A percentile compares a stretch with the other conserved stretches of the same genome.
phyloP scores from a whole-genome alignment of 2,329 filamentous ascomycete genomes.

The Xylariaceae sp. region DNA sequence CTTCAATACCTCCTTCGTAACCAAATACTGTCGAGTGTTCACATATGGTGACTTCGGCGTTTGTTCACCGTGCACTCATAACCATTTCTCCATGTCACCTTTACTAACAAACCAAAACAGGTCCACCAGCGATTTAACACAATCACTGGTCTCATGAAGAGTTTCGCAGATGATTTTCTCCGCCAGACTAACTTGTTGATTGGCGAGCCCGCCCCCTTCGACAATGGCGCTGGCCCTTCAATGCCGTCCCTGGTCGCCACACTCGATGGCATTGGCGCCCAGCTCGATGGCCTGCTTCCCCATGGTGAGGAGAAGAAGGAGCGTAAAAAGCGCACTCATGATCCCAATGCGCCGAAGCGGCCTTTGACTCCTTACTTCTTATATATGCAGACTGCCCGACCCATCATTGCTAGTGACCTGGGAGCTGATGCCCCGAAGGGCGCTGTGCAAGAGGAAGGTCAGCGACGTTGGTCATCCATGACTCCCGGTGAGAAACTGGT shows the following conservation, averaged over 20 bases:
- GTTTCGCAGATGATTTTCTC: constrained; percentile 78
- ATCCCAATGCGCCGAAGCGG: constrained; percentile 92
- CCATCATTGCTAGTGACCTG: constrained; percentile 75
- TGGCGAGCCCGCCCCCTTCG: constrained; percentile 54
- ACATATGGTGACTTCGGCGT: too few species aligned
- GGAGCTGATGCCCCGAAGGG: constrained; percentile 74
- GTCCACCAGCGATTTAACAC: constrained; percentile 74
- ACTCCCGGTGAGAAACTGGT: constrained; percentile 61
- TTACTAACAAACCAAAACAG: constrained; percentile 38
- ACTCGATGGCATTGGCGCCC: constrained; percentile 48
- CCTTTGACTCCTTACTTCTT: constrained; percentile 93
- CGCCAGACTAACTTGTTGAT: constrained; percentile 84
- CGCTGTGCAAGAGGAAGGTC: constrained; percentile 83
- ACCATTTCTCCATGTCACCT: constrained; percentile 3
- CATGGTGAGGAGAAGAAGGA: constrained; percentile 72
- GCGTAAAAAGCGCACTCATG: constrained; percentile 80
- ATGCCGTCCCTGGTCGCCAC: constrained; percentile 42
- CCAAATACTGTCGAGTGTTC: background rate
- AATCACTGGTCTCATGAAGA: constrained; percentile 74
- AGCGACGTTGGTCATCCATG: constrained; percentile 81
- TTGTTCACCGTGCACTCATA: background rate
- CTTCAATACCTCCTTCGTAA: background rate
- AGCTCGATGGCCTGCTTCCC: constrained; percentile 44
- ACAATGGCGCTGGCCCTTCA: constrained; percentile 39
- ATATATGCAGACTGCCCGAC: constrained; percentile 84